Evolutionary conservation across 805 yeast genomes (phyloP).

Genomic region (Wickerhamomyces xylosicus): DNA sequence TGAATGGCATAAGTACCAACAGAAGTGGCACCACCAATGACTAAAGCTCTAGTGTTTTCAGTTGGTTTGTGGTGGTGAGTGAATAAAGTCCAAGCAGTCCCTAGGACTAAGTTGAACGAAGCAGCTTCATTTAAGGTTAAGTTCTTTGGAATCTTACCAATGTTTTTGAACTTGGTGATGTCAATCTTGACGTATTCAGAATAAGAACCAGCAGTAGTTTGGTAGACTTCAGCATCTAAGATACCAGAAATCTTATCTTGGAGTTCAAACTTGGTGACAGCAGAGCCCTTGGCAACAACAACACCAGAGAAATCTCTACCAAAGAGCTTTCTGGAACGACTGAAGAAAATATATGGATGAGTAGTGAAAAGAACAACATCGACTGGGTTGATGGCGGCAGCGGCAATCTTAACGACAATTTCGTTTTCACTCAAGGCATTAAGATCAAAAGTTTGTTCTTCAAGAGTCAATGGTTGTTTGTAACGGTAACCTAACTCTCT

Average conservation of each 20-base stretch:
- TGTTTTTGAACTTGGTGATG: constrained; percentile 20
- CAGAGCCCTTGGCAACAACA: constrained; percentile 38
- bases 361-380: constrained; percentile 36
- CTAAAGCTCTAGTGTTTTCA: constrained; percentile 38
- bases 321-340: constrained; percentile 20
- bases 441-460: constrained; percentile 2
- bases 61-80: constrained; percentile 25
- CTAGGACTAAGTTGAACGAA: constrained; percentile 51
- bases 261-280: constrained; percentile 25
- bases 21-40: constrained; percentile 67
- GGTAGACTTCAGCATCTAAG: constrained; percentile 11
- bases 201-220: constrained; percentile 29
- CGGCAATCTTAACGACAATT: constrained; percentile 34
- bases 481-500: constrained; percentile 12
- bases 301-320: constrained; percentile 48
- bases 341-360: constrained; percentile 20
- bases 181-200: constrained; percentile 36
- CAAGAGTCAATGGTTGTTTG: constrained; percentile 5
- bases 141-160: constrained; percentile 30
- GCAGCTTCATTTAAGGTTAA: constrained; percentile 42
- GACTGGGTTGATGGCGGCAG: constrained; percentile 48
- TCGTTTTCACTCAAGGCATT: constrained; percentile 23
- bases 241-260: constrained; percentile 52
- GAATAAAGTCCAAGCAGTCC: constrained; percentile 44
- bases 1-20: constrained; percentile 53